These are phyloP conservation scores for Epichloe brachyelytri DNA, from an alignment of 2,329 filamentous ascomycete genomes.

Conservation along the genomic window DNA sequence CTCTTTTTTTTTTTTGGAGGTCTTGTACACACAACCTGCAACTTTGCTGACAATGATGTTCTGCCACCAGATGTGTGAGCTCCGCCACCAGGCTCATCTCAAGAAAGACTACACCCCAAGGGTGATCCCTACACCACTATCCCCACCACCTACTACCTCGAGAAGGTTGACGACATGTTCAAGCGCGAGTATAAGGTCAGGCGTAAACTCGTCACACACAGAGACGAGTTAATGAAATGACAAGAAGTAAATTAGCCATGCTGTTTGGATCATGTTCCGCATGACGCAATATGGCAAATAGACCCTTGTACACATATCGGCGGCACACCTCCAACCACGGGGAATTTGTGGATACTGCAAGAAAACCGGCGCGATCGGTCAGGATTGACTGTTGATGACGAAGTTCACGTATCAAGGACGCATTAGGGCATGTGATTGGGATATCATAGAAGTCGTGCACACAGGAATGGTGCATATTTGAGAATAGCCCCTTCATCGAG, in stretches of 20 bases:
- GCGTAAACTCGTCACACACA: slow-evolving; percentile 32
- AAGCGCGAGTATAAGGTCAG: slow-evolving; percentile 67
- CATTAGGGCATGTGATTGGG: slow-evolving; percentile 4
- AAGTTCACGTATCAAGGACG: slow-evolving; percentile 6
- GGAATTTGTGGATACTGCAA: background rate
- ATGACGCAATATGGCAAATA: background rate
- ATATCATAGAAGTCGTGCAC: slow-evolving; percentile 5
- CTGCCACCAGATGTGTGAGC: slow-evolving; percentile 53
- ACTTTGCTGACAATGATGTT: slow-evolving; percentile 7
- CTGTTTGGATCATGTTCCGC: slow-evolving; percentile 3
- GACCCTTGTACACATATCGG: slow-evolving; percentile 2
- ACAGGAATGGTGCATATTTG: background rate
- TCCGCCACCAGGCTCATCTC: slow-evolving; percentile 72
- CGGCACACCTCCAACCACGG: slow-evolving; percentile 2
- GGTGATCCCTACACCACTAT: slow-evolving; percentile 55
- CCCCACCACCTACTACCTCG: slow-evolving; percentile 64
- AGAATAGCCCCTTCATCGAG: slow-evolving; percentile 6
- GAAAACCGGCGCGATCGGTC: background rate
- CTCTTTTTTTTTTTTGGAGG: background rate
- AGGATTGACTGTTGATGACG: slow-evolving; percentile 4
- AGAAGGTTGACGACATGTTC: slow-evolving; percentile 76
- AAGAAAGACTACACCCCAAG: slow-evolving; percentile 61
- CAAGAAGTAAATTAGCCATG: slow-evolving; percentile 1
- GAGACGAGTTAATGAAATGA: background rate
- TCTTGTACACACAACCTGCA: background rate